phyloP scores from a whole-genome alignment of 352 stramenopile genomes.

The Pythium biforme region DNA sequence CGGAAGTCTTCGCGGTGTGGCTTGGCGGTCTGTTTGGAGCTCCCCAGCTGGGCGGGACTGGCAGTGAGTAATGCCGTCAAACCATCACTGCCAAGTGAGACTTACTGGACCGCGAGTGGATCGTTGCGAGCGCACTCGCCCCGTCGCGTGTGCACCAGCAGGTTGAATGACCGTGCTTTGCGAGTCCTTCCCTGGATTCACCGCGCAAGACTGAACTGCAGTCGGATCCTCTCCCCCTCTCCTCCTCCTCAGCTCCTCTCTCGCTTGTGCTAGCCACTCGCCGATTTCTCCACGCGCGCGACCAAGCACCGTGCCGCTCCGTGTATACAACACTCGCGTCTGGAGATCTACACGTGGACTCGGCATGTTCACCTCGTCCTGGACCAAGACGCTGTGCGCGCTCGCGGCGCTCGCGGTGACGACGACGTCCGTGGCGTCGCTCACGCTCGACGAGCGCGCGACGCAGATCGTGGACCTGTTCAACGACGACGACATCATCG shows the following conservation, averaged over 20 bases:
- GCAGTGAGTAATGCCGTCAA: background rate
- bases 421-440: background rate
- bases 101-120: background rate
- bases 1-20: no score
- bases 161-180: background rate
- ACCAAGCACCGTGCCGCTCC: background rate
- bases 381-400: constrained; percentile 28
- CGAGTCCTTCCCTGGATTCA: background rate
- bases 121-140: background rate
- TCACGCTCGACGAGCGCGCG: background rate
- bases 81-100: background rate
- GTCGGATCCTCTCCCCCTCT: no score
- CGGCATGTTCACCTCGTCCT: constrained; percentile 36
- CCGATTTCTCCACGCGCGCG: background rate
- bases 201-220: background rate
- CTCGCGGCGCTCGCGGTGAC: constrained; percentile 27
- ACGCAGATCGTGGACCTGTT: constrained; percentile 37
- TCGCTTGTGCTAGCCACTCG: background rate
- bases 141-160: background rate
- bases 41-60: background rate
- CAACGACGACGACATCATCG: constrained; percentile 54
- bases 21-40: no score
- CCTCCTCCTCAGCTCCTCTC: background rate
- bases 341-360: background rate
- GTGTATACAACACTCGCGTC: background rate